Evolutionary conservation across 805 yeast species (phyloP), one percentile per base, ranked within the genome.

Genomic region (Candida vartiovaarae): DNA sequence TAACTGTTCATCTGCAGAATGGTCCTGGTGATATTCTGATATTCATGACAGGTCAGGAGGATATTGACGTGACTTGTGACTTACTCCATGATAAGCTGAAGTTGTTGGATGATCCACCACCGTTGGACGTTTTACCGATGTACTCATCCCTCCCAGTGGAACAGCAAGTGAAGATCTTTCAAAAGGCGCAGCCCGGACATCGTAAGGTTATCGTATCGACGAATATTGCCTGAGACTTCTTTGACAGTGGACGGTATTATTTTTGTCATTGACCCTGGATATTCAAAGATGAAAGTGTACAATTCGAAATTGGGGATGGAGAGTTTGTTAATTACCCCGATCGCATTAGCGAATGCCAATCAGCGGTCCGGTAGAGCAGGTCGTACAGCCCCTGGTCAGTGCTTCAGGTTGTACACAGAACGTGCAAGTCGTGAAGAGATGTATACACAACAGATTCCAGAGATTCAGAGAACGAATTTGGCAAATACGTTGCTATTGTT

Each of bases 331-430:
- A 84, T 89, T 3, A 74, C 82, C 10, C 95, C 96, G 1, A 88
- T 93, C 39, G 90, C 98, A 0, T 84, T 84, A 54, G 98, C 99
- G 0, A 95, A 90, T 59, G 97, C 98, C 0, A 85, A 85, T 52
- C 99, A 93, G 65, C 74, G 99, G 59, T 78, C 95, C 37, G 99
- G 99, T 44, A 77, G 99, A 60, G 99, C 99, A 0, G 99, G 99
- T 39, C 82, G 99, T 68, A 88, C 95, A 0, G 95, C 95, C 0
- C 96, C 97, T 0, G 99, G 99, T 2, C 82, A 86, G 53, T 95
- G 99, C 59, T 93, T 80, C 58, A 68, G 99, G 45, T 66, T 93
- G 15, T 93, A 84, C 61, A 90, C 98, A 0, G 90, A 87, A 56
- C 67, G 78, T 46, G 90, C 96, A 0, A 90, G 71, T 61, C 67